Conservation (phyloP, 2,329 filamentous ascomycete genomes). For the Diaporthe ilicicola region DNA sequence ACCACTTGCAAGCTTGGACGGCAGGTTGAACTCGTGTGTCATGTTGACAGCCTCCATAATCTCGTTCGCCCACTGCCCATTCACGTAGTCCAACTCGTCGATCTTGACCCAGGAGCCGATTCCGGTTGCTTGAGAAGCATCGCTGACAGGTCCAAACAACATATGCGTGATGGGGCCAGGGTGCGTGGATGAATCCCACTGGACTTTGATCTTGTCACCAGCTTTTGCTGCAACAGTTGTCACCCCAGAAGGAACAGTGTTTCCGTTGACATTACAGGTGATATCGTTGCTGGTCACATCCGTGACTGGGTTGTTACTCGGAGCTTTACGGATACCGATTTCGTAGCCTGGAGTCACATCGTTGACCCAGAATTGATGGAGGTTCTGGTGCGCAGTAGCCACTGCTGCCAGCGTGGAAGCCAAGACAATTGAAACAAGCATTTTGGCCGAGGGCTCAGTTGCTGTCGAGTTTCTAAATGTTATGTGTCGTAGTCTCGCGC, state of each 20-base stretch:
- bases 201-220: constrained; percentile 10
- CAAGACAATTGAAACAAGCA: background rate
- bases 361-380: constrained; percentile 21
- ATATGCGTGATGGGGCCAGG: constrained; percentile 12
- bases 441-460: background rate
- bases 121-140: background rate
- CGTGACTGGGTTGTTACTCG: constrained; percentile 64
- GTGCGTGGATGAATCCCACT: constrained; percentile 15
- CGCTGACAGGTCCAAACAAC: constrained; percentile 2
- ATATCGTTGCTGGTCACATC: constrained; percentile 62
- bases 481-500: background rate
- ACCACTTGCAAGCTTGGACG: constrained; percentile 42
- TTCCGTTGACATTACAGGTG: constrained; percentile 62
- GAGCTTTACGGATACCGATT: constrained; percentile 1
- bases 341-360: constrained; percentile 1
- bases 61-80: constrained; percentile 10
- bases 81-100: background rate
- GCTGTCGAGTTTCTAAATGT: background rate
- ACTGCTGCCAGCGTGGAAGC: constrained; percentile 11
- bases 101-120: constrained; percentile 10
- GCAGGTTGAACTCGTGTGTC: constrained; percentile 40
- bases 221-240: background rate
- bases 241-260: constrained; percentile 18
- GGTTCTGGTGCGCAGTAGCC: constrained; percentile 3
- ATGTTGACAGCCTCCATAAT: constrained; percentile 5